Base-by-base conservation (phyloP, 2,329 filamentous ascomycete species). In the Xylariaceae sp. region DNA sequence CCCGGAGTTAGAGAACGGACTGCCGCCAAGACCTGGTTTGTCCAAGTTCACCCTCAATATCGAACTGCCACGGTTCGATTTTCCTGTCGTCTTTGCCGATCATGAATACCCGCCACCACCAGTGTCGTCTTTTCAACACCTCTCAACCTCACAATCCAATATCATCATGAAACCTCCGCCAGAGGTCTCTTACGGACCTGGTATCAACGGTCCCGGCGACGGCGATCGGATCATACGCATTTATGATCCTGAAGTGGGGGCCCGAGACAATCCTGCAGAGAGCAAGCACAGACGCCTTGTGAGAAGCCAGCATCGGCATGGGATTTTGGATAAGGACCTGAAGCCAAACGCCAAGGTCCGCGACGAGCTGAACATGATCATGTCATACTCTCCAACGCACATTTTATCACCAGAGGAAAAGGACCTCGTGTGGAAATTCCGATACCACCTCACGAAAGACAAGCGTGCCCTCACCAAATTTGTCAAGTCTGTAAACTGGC, bases 401-500 rank as follows among this genome's bases (percentile, higher is more conserved):
- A 82, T 89, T 44, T 77, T 99, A 19, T 90, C 85, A 1, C 83
- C 90, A 0, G 92, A 97, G 67, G 94, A 99, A 70, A 95, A 96
- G 66, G 94, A 99, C 69, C 79, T 97, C 47, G 84, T 99, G 17
- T 99, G 95, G 95, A 94, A 95, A 63, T 99, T 97, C 73, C 82
- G 94, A 53, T 96, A 97, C 69, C 93, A 97, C 69, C 73, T 99
- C 18, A 94, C 92, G 1, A 82, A 91, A 51, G 92, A 99, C 68
- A 99, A 99, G 71, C 79, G 88, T 63, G 89, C 93, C 2, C 77
- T 97, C 52, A 99, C 93, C 33, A 99, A 99, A 64, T 96, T 99
- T 62, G 90, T 97, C 68, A 99, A 97, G 70, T 97, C 93, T 0
- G 93, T 97, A 38, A 92, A 95, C 60, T 99, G 94, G 93, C 84